Percentiles rank a stretch among this genome's conserved stretches.
These are phyloP conservation scores for Pulveroboletus sp. DNA, from an alignment of 1,284 basidiomycete genomes.

Conservation along the genomic window DNA sequence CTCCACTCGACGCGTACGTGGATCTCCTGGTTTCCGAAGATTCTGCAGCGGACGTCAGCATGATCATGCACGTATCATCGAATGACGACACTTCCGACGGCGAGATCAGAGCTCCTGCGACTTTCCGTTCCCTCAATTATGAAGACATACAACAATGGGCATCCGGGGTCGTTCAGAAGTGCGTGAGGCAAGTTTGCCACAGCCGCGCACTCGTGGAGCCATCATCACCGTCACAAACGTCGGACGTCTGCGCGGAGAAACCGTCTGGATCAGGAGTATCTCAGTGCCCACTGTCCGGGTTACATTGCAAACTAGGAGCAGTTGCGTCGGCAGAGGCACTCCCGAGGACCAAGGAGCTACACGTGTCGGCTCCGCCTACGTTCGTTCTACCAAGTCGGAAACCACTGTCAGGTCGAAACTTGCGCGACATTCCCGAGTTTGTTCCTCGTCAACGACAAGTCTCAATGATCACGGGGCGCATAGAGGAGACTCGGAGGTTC, in stretches of 20 bases:
- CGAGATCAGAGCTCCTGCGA: slow-evolving; percentile 11
- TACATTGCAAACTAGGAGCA: slow-evolving; percentile 25
- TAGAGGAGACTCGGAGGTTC: background rate
- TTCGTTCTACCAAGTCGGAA: background rate
- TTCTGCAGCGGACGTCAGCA: slow-evolving; percentile 25
- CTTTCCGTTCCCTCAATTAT: slow-evolving; percentile 18
- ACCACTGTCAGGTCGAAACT: slow-evolving; percentile 10
- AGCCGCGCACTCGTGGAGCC: slow-evolving; percentile 13
- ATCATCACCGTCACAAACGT: slow-evolving; percentile 30
- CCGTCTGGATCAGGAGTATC: slow-evolving; percentile 26
- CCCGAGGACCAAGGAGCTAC: background rate
- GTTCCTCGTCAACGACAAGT: slow-evolving; percentile 26
- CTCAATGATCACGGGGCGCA: background rate
- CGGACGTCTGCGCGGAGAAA: slow-evolving; percentile 34
- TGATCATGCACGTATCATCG: slow-evolving; percentile 28
- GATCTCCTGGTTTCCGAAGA: slow-evolving; percentile 21
- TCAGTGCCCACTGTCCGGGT: slow-evolving; percentile 47
- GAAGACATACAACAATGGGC: slow-evolving; percentile 33
- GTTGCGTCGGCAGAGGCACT: background rate
- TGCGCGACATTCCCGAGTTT: slow-evolving; percentile 31
- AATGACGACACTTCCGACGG: slow-evolving; percentile 9
- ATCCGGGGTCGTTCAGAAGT: slow-evolving; percentile 32
- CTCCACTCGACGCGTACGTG: slow-evolving; percentile 2
- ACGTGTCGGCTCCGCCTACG: background rate
- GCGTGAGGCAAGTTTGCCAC: slow-evolving; percentile 20